phyloP scores from a whole-genome alignment of 495 filamentous ascomycete genomes.

The Aspergillus coremiiformis region DNA sequence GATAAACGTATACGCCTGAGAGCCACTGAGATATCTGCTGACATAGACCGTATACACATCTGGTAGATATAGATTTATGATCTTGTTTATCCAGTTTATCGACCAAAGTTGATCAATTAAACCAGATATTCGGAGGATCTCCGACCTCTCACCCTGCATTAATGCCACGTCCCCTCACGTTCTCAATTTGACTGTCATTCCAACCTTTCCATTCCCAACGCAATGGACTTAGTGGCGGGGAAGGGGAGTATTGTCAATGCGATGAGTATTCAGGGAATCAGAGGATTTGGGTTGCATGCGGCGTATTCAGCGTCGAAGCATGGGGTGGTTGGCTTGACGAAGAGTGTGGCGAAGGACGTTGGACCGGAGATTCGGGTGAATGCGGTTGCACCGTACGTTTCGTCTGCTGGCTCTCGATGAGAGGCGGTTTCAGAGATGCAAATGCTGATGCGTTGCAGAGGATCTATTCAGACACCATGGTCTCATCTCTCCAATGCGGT shows the following conservation, averaged over 20 bases:
- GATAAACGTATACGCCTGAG: neutral
- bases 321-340: conserved; percentile 53
- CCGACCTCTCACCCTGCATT: neutral
- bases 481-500: neutral
- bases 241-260: conserved; percentile 54
- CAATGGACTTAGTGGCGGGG: conserved; percentile 25
- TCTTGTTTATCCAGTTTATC: neutral
- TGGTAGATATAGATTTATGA: neutral
- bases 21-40: no score
- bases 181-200: no score
- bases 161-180: neutral
- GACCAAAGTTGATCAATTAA: no score
- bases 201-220: no score
- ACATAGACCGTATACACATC: neutral
- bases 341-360: conserved; percentile 50
- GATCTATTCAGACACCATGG: conserved; percentile 52
- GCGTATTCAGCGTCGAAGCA: conserved; percentile 54
- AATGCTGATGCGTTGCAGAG: conserved; percentile 22
- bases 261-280: conserved; percentile 45
- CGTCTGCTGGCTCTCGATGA: no score
- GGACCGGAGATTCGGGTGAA: conserved; percentile 53
- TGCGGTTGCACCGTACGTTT: conserved; percentile 45
- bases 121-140: neutral
- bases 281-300: conserved; percentile 39
- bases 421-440: no score